phyloP scores from a whole-genome alignment of 2,329 filamentous ascomycete species.

The Phaeosphaeriaceae sp. region DNA sequence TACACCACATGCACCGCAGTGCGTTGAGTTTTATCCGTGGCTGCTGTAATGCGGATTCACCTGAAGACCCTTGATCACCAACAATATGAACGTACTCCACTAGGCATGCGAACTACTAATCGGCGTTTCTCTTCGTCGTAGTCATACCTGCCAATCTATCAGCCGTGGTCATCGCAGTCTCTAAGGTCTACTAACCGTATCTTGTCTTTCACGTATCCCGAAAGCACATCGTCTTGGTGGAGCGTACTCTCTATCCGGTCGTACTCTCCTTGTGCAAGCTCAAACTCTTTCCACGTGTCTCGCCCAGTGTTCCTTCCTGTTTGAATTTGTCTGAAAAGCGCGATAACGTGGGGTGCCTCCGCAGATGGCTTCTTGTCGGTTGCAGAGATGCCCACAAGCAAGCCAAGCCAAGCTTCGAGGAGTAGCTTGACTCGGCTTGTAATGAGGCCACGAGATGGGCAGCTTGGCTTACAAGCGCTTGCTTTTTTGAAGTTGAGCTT shows the following conservation, averaged over 20 bases:
- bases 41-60: too few species aligned
- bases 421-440: too few species aligned
- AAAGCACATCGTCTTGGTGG: conserved; percentile 12
- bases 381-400: too few species aligned
- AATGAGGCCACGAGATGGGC: too few species aligned
- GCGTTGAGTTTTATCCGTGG: too few species aligned
- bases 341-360: conserved; percentile 13
- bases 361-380: conserved; percentile 17
- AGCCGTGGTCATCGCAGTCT: conserved; percentile 1
- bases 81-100: too few species aligned
- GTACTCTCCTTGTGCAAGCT: conserved; percentile 18
- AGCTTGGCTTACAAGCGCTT: too few species aligned
- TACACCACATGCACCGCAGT: too few species aligned
- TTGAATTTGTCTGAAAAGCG: conserved; percentile 19
- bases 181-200: conserved; percentile 9
- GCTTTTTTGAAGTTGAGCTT: too few species aligned
- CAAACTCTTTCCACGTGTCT: conserved; percentile 16
- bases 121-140: conserved; percentile 8
- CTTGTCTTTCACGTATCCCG: conserved; percentile 13
- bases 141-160: conserved; percentile 17
- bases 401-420: too few species aligned
- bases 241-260: conserved; percentile 14
- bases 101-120: conserved; percentile 26
- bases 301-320: conserved; percentile 13
- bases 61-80: too few species aligned